Evolutionary conservation across 441 rosid genomes (phyloP), one percentile per base, ranked within the genome.

Genomic region (Adansonia grandidieri): DNA sequence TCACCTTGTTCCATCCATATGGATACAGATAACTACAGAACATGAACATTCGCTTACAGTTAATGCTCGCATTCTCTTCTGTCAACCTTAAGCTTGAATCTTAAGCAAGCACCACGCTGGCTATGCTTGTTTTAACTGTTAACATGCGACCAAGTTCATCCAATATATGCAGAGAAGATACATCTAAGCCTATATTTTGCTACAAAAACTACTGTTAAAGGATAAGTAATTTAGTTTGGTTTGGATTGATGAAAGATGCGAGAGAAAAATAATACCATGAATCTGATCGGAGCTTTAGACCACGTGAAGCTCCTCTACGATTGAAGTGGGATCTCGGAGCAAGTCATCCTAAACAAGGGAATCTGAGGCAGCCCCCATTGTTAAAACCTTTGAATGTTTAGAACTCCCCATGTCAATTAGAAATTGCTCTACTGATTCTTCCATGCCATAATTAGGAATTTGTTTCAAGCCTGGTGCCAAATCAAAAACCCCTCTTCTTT

Each of bases 261-360:
- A 53, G 28, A 58, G 28, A 61, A 13, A 14, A 75, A 42, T 28
- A 44, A 74, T 74, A 78, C 81, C 80, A 10, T 60, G 74, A 77
- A 68, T 60, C 44, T 61, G 62, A 22, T 57, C 28, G 80, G 69
- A 54, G 13, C 32, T 42, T 32, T 47, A 62, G 63, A 28, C 45
- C 19, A 66, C 60, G 6, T 54, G 32, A 40, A 73, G 63, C 77
- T 79, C 79, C 69, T 67, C 68, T 42, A 64, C 9, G 24, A 22
- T 64, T 56, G 24, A 75, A 64, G 1, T 64, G 20, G 72, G 51
- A 69, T 72, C 74, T 73, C 37, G 28, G 57, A 51, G 40, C 57
- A 54, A 42, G 60, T 22, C 40, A 67, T n/a, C 19, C 20, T 60
- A 66, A 42, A 45, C 24, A 67, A 44, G 71, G 44, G 1, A 19